Evolutionary conservation across 2,329 filamentous ascomycete species (phyloP).

Genomic region (Fusarium sp.): DNA sequence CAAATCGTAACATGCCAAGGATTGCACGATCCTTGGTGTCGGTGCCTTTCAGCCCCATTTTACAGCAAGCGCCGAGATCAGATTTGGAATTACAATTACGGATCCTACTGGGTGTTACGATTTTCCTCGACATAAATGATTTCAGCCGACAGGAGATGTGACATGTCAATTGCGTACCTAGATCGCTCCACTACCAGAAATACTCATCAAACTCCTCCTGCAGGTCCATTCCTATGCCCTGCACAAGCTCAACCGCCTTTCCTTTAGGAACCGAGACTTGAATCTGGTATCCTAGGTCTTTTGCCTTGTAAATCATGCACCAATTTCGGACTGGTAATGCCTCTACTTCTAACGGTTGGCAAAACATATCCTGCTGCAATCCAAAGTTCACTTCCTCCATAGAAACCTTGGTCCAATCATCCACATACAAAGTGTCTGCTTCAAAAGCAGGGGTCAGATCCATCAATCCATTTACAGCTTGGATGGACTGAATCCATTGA

Average conservation of each 20-base stretch:
- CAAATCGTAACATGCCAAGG: conserved; percentile 1
- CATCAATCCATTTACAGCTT: neutral
- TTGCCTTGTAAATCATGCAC: neutral
- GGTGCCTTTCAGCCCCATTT: neutral
- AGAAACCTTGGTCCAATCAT: neutral
- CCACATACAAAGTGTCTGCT: neutral
- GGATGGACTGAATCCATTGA: neutral
- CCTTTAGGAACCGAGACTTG: neutral
- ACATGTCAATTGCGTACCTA: neutral
- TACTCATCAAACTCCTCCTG: neutral
- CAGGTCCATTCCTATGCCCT: neutral
- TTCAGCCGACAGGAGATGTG: neutral
- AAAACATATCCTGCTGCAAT: neutral
- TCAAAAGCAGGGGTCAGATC: neutral
- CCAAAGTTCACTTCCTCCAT: neutral
- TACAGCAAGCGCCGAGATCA: neutral
- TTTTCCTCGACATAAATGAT: neutral
- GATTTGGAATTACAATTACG: neutral
- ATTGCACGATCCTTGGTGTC: neutral
- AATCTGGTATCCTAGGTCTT: neutral
- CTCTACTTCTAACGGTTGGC: neutral
- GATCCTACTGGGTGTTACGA: neutral
- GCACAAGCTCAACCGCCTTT: neutral
- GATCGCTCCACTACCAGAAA: neutral
- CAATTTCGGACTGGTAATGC: neutral